phyloP scores from a whole-genome alignment of 2,329 filamentous ascomycete species.

The Aspergillus sp. region DNA sequence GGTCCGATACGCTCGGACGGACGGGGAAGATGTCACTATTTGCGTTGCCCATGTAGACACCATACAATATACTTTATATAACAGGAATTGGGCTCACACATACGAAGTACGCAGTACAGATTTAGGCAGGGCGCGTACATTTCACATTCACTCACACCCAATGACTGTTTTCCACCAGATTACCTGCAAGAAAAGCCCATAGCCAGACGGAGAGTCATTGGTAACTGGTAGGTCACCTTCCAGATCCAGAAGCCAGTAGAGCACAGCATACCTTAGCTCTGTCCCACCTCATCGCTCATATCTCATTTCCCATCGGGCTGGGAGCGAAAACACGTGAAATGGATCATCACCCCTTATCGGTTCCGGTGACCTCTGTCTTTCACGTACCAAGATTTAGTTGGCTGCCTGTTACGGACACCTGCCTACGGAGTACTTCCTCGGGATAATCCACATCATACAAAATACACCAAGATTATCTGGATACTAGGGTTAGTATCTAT shows the following conservation, averaged over 20 bases:
- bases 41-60: background rate
- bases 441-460: background rate
- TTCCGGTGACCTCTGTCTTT: slow-evolving; percentile 15
- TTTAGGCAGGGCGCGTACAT: background rate
- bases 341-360: slow-evolving; percentile 13
- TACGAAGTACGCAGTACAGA: background rate
- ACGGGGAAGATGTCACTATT: background rate
- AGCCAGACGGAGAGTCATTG: background rate
- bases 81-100: too few relatives aligned
- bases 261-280: background rate
- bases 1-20: background rate
- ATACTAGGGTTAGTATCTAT: too few relatives aligned
- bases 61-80: too few relatives aligned
- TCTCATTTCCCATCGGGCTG: slow-evolving; percentile 5
- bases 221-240: background rate
- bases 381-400: slow-evolving; percentile 22
- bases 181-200: background rate
- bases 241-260: slow-evolving; percentile 9
- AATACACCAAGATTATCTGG: background rate
- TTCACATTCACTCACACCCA: too few relatives aligned
- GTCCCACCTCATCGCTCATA: background rate
- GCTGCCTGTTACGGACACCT: background rate
- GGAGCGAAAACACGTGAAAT: slow-evolving; percentile 12
- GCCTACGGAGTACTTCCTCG: background rate
- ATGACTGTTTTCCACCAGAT: background rate